Conservation (phyloP, 352 stramenopile species). For the Phytophthora pinifolia region DNA sequence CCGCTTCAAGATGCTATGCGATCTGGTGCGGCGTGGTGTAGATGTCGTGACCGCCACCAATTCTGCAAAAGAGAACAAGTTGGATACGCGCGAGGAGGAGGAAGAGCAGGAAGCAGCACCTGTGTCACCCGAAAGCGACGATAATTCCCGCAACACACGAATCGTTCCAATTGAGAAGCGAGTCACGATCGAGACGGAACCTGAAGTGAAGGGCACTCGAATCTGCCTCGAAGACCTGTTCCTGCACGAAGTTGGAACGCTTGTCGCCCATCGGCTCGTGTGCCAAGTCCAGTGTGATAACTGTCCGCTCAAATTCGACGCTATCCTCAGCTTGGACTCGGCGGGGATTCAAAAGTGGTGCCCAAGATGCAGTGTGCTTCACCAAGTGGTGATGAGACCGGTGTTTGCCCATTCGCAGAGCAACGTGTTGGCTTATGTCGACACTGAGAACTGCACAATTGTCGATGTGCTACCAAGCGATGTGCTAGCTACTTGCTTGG, state of each 20-base stretch:
- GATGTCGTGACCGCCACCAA: conserved; percentile 10
- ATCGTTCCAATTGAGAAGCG: conserved; percentile 56
- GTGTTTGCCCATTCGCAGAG: conserved; percentile 73
- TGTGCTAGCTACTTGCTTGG: conserved; percentile 68
- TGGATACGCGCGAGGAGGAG: too few relatives aligned
- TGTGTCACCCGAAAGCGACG: conserved; percentile 18
- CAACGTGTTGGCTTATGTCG: conserved; percentile 62
- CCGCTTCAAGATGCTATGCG: conserved; percentile 67
- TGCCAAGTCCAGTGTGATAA: conserved; percentile 73
- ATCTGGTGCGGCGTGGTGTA: conserved; percentile 43
- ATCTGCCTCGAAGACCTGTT: conserved; percentile 73
- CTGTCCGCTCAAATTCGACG: conserved; percentile 77
- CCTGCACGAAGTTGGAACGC: conserved; percentile 75
- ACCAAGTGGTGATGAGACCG: conserved; percentile 62
- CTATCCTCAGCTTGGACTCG: conserved; percentile 45
- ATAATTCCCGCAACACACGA: conserved; percentile 27
- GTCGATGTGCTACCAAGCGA: conserved; percentile 72
- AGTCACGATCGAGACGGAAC: conserved; percentile 55
- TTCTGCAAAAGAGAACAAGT: conserved; percentile 8
- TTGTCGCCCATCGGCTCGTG: conserved; percentile 60
- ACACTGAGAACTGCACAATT: conserved; percentile 72
- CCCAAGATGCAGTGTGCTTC: conserved; percentile 72
- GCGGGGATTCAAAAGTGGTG: conserved; percentile 73
- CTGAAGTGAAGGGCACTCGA: conserved; percentile 47
- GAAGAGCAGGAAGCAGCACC: conserved; percentile 19